Evolutionary conservation across 345 rosid species (phyloP), one percentile per base, ranked within the genome.

Genomic region (Citrus maxima): DNA sequence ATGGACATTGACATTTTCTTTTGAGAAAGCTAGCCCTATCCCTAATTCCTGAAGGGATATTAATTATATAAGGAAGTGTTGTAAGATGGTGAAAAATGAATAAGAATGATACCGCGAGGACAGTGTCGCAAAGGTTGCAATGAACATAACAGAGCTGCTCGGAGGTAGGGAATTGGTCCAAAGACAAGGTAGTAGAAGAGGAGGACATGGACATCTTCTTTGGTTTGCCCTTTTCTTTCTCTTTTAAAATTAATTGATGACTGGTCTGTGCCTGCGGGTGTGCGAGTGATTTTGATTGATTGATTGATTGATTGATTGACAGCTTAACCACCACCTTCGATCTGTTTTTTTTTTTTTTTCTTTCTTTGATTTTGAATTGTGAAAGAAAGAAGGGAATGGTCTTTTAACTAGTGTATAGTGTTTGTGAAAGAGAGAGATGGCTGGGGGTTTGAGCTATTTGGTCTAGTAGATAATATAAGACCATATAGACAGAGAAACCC

Each of bases 101-200:
- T 28, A 7, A 42, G 65, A 54, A 54, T 18, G 58, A 54, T 90
- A 97, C 98, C 83, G 98, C 98, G 73, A 97, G 97, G 82, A 93
- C 89, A 79, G 97, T 97, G 83, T 93, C 88, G 37, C 99, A 97
- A 74, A 86, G 87, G 91, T 92, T 90, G 96, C 99, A 94, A 76
- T 89, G 97, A 92, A 94, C 98, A 69, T 97, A 97, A 85, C 98
- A 93, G 82, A 97, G 98, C 86, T 97, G 97, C 56, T 97, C 98
- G 85, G 95, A 86, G 86, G 96, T 89, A 83, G 95, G 88, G 88
- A 88, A 89, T 85, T 89, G 93, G 89, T 97, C 98, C 85, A 97
- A 93, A 79, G 96, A 85, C 83, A 90, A 88, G 85, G 91, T 84
- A 4, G 58, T 16, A 86, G 92, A 75, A 77, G 58, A 16, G 22